Evolutionary conservation across 768 basidiomycete genomes (phyloP).

Genomic region (Tricholoma saponaceum): DNA sequence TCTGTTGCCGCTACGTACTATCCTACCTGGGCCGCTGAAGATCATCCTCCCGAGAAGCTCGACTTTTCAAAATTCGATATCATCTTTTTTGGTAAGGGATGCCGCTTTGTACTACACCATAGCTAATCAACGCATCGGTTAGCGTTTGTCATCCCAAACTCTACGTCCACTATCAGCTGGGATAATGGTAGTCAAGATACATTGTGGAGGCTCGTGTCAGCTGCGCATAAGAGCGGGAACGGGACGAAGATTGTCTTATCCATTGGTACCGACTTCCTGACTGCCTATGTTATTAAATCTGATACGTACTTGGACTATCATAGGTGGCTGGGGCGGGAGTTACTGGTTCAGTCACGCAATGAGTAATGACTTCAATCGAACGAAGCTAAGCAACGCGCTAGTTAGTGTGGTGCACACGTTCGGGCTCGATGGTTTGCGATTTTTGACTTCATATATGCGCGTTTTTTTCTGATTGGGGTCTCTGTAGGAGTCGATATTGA

Average conservation of each 20-base stretch:
- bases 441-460: slow-evolving; percentile 11
- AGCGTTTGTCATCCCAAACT: slow-evolving; percentile 71
- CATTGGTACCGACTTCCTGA: slow-evolving; percentile 40
- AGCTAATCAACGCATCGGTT: not conserved
- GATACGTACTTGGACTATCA: slow-evolving; percentile 8
- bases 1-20: slow-evolving; percentile 45
- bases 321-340: slow-evolving; percentile 67
- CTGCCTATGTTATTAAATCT: slow-evolving; percentile 2
- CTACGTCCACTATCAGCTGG: slow-evolving; percentile 50
- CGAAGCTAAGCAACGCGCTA: slow-evolving; percentile 53
- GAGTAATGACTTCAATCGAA: slow-evolving; percentile 39
- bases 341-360: slow-evolving; percentile 61
- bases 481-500: slow-evolving; percentile 42
- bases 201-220: slow-evolving; percentile 51
- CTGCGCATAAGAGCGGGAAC: slow-evolving; percentile 49
- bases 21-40: slow-evolving; percentile 41
- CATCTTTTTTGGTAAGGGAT: slow-evolving; percentile 48
- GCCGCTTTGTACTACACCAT: not conserved
- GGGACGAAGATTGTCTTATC: slow-evolving; percentile 65
- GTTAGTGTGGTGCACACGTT: slow-evolving; percentile 51
- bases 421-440: slow-evolving; percentile 60
- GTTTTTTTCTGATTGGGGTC: slow-evolving; percentile 40
- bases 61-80: slow-evolving; percentile 66
- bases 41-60: slow-evolving; percentile 50
- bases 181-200: slow-evolving; percentile 45